Conservation (phyloP, 768 basidiomycete species). For the Mycena leptocephala region DNA sequence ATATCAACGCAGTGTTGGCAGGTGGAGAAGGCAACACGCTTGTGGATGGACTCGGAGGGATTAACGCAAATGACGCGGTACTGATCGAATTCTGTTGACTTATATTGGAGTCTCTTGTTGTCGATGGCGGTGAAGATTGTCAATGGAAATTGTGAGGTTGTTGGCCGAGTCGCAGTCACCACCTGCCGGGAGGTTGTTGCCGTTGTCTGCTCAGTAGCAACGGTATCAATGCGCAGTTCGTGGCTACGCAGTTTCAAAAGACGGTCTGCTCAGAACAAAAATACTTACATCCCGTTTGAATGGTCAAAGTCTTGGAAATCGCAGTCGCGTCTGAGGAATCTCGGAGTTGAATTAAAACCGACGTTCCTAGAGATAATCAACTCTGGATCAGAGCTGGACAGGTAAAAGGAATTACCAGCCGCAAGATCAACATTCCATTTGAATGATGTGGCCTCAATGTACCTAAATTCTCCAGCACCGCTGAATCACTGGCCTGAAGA, state of each 20-base stretch:
- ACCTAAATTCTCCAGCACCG: slow-evolving; percentile 22
- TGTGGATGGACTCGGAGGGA: background rate
- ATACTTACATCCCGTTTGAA: slow-evolving; percentile 13
- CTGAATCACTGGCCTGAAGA: slow-evolving; percentile 3
- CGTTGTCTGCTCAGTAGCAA: background rate
- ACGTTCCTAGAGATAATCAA: background rate
- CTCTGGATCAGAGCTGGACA: background rate
- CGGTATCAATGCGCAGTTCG: slow-evolving; percentile 10
- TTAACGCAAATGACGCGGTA: background rate
- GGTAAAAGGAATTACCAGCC: background rate
- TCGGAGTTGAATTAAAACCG: slow-evolving; percentile 3
- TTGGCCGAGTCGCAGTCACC: background rate
- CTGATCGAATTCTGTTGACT: background rate
- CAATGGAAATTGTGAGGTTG: background rate
- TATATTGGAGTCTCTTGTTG: background rate
- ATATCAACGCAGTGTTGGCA: background rate
- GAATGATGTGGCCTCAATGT: slow-evolving; percentile 17
- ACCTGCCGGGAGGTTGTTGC: background rate
- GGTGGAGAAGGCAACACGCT: background rate
- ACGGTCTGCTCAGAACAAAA: background rate
- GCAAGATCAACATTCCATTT: slow-evolving; percentile 28
- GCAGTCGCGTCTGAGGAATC: slow-evolving; percentile 17
- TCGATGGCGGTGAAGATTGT: background rate
- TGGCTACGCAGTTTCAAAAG: background rate
- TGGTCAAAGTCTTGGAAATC: background rate